Conservation (phyloP, 1,139 yeast genomes). For the Yamadazyma triangularis region DNA sequence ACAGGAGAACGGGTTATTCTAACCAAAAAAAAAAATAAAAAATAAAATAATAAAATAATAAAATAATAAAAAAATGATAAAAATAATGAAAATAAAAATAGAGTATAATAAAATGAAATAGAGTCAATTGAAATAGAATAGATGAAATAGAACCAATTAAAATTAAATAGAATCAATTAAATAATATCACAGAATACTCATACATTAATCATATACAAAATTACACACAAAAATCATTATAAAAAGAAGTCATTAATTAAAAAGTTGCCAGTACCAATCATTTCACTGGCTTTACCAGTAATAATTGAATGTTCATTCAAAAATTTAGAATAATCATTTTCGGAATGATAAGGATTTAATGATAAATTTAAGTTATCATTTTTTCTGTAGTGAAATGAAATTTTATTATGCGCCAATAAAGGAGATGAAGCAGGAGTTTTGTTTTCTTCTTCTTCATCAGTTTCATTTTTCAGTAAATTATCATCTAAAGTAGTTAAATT, state of each 20-base stretch:
- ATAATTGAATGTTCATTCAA: slow-evolving; percentile 44
- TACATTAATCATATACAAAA: too few relatives aligned
- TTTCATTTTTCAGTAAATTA: slow-evolving; percentile 3
- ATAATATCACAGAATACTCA: too few relatives aligned
- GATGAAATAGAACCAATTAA: too few relatives aligned
- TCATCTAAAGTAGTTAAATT: not conserved
- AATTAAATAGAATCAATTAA: too few relatives aligned
- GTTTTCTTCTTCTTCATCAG: slow-evolving; percentile 19
- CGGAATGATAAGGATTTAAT: slow-evolving; percentile 15
- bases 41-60: too few relatives aligned
- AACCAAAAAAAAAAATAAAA: too few relatives aligned
- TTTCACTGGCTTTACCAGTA: slow-evolving; percentile 51
- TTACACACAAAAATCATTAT: too few relatives aligned
- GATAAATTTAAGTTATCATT: slow-evolving; percentile 43
- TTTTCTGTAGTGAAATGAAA: slow-evolving; percentile 44
- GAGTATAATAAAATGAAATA: too few relatives aligned
- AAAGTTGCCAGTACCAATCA: slow-evolving; percentile 49
- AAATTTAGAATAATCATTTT: slow-evolving; percentile 17
- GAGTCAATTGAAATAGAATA: too few relatives aligned
- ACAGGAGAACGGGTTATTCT: too few relatives aligned
- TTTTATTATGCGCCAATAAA: slow-evolving; percentile 19
- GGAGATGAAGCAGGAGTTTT: slow-evolving; percentile 16
- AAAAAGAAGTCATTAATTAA: slow-evolving; percentile 46
- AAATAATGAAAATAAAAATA: too few relatives aligned
- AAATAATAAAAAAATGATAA: too few relatives aligned